Percentiles rank a stretch among this genome's conserved stretches.
These are phyloP conservation scores for Cyclanthera cordifolia DNA, from an alignment of 306 rosid species.

Conservation along the genomic window DNA sequence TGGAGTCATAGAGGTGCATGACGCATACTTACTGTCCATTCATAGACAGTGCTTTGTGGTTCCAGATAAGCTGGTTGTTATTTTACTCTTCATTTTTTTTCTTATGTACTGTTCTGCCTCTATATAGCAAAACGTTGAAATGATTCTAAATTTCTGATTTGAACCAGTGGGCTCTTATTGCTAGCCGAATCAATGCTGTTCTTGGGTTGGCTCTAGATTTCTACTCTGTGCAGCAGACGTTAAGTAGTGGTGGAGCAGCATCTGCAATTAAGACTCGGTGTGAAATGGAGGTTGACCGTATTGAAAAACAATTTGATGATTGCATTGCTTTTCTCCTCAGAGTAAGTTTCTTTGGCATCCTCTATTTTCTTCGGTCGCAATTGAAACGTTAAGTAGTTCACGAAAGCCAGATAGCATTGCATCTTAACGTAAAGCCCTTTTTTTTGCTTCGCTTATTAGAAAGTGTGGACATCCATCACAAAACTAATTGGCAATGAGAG, in stretches of 20 bases:
- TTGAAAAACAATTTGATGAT: slow-evolving; percentile 90
- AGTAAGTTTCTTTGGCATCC: slow-evolving; percentile 35
- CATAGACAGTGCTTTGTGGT: slow-evolving; percentile 95
- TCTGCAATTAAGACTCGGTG: slow-evolving; percentile 83
- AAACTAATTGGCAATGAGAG: no score
- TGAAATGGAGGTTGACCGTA: slow-evolving; percentile 86
- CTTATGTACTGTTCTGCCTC: slow-evolving; percentile 10
- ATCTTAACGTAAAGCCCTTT: background rate
- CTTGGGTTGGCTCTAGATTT: slow-evolving; percentile 87
- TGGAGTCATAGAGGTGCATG: slow-evolving; percentile 91
- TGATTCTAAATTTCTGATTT: slow-evolving; percentile 14
- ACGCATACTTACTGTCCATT: slow-evolving; percentile 71
- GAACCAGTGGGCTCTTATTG: slow-evolving; percentile 86
- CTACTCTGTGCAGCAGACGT: slow-evolving; percentile 66
- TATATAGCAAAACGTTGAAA: slow-evolving; percentile 22
- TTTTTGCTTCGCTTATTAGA: no score
- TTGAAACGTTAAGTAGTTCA: background rate
- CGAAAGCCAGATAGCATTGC: background rate
- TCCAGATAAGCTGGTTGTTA: slow-evolving; percentile 87
- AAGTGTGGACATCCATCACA: no score
- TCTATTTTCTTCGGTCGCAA: background rate
- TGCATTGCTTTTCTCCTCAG: slow-evolving; percentile 89
- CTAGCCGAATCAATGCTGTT: slow-evolving; percentile 85
- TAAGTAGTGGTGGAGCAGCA: slow-evolving; percentile 74
- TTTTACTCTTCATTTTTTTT: slow-evolving; percentile 9